Conservation (phyloP, 2,329 filamentous ascomycete species). For the Fusarium tjaetaba region DNA sequence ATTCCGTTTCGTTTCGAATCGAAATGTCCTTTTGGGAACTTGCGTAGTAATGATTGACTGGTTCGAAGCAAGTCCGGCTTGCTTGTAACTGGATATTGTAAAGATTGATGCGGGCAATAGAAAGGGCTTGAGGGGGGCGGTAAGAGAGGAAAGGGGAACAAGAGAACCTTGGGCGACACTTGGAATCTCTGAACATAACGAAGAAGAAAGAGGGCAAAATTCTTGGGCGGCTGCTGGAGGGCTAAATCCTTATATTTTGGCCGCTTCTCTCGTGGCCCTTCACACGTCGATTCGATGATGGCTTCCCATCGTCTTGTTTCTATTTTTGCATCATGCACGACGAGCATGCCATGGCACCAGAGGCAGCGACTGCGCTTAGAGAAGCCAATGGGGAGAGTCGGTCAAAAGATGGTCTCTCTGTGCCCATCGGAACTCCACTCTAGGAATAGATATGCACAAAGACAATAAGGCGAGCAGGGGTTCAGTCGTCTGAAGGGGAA, state of each 20-base stretch:
- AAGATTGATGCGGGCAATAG: slow-evolving; percentile 38
- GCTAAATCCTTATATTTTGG: slow-evolving; percentile 69
- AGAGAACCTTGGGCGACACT: slow-evolving; percentile 60
- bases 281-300: slow-evolving; percentile 43
- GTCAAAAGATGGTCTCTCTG: slow-evolving; percentile 39
- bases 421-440: slow-evolving; percentile 40
- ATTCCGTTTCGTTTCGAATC: slow-evolving; percentile 34
- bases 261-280: slow-evolving; percentile 54
- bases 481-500: slow-evolving; percentile 40
- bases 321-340: slow-evolving; percentile 52
- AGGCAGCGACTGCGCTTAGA: slow-evolving; percentile 57
- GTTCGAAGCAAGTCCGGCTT: slow-evolving; percentile 70
- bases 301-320: slow-evolving; percentile 45
- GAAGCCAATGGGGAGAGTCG: slow-evolving; percentile 55
- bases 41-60: slow-evolving; percentile 59
- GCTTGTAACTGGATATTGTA: slow-evolving; percentile 56
- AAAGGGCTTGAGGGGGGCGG: slow-evolving; percentile 48
- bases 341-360: slow-evolving; percentile 43
- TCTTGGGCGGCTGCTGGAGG: slow-evolving; percentile 53
- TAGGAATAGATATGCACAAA: slow-evolving; percentile 45
- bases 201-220: slow-evolving; percentile 55
- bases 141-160: slow-evolving; percentile 51
- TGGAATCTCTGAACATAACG: slow-evolving; percentile 56
- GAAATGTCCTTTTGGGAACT: slow-evolving; percentile 29
- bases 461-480: slow-evolving; percentile 37